These are phyloP conservation scores for Vitis amurensis DNA, from an alignment of 164 flowering plant species.

Conservation along the genomic window DNA sequence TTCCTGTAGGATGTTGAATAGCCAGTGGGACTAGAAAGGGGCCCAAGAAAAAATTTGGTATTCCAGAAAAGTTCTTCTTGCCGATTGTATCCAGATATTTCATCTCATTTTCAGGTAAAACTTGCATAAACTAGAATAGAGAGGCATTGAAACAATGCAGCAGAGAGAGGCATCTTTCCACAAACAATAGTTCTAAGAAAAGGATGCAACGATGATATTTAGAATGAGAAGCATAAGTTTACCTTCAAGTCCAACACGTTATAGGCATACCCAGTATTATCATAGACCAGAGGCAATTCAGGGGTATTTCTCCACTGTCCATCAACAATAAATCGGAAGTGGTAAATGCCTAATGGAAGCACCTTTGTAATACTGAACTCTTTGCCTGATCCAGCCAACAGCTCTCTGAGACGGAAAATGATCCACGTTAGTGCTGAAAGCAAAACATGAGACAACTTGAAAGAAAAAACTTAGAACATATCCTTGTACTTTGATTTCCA, in stretches of 20 bases:
- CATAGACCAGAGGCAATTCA: conserved; percentile 29
- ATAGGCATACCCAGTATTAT: conserved; percentile 31
- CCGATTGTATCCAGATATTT: too few relatives aligned
- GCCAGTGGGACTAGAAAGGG: too few relatives aligned
- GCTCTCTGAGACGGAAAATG: conserved; percentile 27
- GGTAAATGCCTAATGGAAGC: conserved; percentile 46
- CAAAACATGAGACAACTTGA: background rate
- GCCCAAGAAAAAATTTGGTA: too few relatives aligned
- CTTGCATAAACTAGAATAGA: background rate
- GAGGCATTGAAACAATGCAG: background rate
- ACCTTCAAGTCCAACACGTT: conserved; percentile 51
- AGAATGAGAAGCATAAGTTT: background rate
- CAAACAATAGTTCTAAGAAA: too few relatives aligned
- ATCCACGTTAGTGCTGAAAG: background rate
- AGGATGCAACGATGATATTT: too few relatives aligned
- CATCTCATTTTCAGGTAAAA: too few relatives aligned
- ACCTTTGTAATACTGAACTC: conserved; percentile 32
- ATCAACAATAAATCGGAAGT: conserved; percentile 47
- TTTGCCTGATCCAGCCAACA: conserved; percentile 31
- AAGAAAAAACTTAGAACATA: background rate
- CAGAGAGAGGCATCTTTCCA: background rate
- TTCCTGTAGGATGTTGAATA: too few relatives aligned
- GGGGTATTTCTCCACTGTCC: conserved; percentile 31
- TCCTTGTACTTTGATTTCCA: conserved; percentile 61
- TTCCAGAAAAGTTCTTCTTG: too few relatives aligned